Evolutionary conservation across 2,329 filamentous ascomycete genomes (phyloP).

Genomic region (Monilinia fructigena): DNA sequence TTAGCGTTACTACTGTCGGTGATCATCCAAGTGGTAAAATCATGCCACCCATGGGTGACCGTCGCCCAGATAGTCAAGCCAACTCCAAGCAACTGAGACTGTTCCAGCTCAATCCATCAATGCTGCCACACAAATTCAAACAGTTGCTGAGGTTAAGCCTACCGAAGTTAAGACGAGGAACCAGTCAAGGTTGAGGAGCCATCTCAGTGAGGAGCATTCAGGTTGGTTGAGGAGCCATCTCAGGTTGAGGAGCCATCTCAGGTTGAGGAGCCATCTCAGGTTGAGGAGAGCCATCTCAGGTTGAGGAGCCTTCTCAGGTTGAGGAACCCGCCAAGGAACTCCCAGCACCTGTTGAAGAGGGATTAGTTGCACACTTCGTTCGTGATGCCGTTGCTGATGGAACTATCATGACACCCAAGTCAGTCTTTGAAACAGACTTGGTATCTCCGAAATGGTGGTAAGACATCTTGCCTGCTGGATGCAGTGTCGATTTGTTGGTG

Average conservation of each 20-base stretch:
- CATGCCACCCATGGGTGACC: constrained; percentile 73
- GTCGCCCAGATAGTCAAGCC: constrained; percentile 37
- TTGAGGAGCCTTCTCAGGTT: constrained; percentile 26
- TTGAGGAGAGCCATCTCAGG: constrained; percentile 7
- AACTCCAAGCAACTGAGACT: constrained; percentile 54
- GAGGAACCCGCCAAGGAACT: constrained; percentile 34
- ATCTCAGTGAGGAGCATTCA: too few relatives aligned
- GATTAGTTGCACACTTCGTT: constrained; percentile 68
- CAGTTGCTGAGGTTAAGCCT: constrained; percentile 70
- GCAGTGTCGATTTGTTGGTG: constrained; percentile 89
- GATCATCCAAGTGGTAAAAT: constrained; percentile 68
- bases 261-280: constrained; percentile 26
- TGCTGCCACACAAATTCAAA: constrained; percentile 64
- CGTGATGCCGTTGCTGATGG: constrained; percentile 79
- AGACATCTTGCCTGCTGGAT: constrained; percentile 77
- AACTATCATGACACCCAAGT: constrained; percentile 65
- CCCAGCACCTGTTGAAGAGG: constrained; percentile 36
- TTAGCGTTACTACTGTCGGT: constrained; percentile 80
- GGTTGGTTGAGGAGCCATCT: constrained; percentile 28
- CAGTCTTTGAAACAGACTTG: constrained; percentile 86
- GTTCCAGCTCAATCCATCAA: constrained; percentile 49
- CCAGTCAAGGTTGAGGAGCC: constrained; percentile 26
- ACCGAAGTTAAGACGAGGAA: constrained; percentile 46
- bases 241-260: constrained; percentile 26
- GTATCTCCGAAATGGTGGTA: constrained; percentile 84